Evolutionary conservation across 108 stramenopile species (phyloP), one percentile per base, ranked within the genome.

Genomic region (Schizochytrium sp.): DNA sequence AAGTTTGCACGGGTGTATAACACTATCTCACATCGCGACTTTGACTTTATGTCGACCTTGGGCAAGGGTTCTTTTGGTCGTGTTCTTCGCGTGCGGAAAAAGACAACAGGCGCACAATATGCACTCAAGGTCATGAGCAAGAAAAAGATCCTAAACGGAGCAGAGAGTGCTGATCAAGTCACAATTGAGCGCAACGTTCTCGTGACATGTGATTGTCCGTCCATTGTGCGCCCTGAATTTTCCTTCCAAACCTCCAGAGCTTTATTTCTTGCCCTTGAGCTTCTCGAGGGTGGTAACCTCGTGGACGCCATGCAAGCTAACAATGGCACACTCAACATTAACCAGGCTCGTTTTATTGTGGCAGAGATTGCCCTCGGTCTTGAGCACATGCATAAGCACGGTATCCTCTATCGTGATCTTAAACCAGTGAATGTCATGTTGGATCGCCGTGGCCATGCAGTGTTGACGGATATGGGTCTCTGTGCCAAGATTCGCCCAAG

Each of bases 401-500:
- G 92, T 83, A 94, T 94, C 69, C 92, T 94, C 59, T 93, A 94
- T 91, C 88, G 94, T 28, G 94, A 94, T 59, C 87, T 94, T 61
- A 94, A 94, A 91, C 93, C 94, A 5, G 92, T 91, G 58, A 94
- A 94, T 64, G 15, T 93, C 28, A 59, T 94, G 49, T 41, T 94
- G 56, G 91, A 87, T 49, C 72, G 56, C 5, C 46, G 92, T 50
- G 94, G 94, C 0, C 91, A 94, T 59, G 72, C 92, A 44, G 88
- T 88, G 19, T 42, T 94, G 19, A 93, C 93, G 19, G 94, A 94
- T 69, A 92, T 94, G 28, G 94, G 94, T 19, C 90, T 94, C 42
- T 47, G 49, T 50, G 73, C 73, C 28, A 83, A 83, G 50, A 53
- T 83, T 83, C 93, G 44, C 91, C 92, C 61, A 91, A 93, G 72